Conservation (phyloP, 805 yeast species). For the Isabelozyma rhagii region DNA sequence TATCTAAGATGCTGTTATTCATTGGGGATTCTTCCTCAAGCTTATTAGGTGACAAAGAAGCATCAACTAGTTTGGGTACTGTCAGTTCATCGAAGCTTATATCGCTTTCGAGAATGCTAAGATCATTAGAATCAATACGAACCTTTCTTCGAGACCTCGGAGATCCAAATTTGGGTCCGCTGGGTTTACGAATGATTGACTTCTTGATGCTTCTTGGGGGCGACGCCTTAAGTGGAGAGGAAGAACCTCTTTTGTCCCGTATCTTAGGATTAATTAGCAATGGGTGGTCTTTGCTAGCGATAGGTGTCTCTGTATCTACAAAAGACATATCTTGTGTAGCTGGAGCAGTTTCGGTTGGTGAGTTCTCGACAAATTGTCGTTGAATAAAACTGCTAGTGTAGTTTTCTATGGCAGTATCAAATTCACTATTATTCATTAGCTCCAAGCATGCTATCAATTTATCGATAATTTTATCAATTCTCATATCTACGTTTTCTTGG, state of each 20-base stretch:
- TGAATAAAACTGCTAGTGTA: constrained; percentile 26
- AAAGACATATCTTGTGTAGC: not conserved
- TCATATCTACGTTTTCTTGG: not conserved
- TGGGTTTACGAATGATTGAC: constrained; percentile 8
- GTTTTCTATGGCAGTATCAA: constrained; percentile 30
- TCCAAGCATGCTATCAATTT: constrained; percentile 11
- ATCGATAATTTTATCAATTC: constrained; percentile 1
- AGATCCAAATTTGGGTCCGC: constrained; percentile 1
- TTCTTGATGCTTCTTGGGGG: constrained; percentile 12
- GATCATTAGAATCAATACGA: constrained; percentile 29
- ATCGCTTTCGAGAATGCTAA: constrained; percentile 23
- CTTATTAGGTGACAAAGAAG: constrained; percentile 11
- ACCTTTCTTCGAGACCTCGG: constrained; percentile 33
- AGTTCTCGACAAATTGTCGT: constrained; percentile 7
- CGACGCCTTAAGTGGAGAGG: constrained; percentile 20
- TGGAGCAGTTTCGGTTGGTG: not conserved
- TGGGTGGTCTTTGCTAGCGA: not conserved
- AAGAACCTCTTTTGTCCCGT: constrained; percentile 15
- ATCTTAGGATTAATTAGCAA: not conserved
- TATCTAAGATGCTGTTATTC: constrained; percentile 19
- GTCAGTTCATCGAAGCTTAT: constrained; percentile 23
- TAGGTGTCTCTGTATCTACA: not conserved
- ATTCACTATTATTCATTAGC: constrained; percentile 29
- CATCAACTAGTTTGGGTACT: no score
- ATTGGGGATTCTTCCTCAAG: constrained; percentile 28